Evolutionary conservation across 2,329 filamentous ascomycete genomes (phyloP).

Genomic region (Colletotrichum sidae): DNA sequence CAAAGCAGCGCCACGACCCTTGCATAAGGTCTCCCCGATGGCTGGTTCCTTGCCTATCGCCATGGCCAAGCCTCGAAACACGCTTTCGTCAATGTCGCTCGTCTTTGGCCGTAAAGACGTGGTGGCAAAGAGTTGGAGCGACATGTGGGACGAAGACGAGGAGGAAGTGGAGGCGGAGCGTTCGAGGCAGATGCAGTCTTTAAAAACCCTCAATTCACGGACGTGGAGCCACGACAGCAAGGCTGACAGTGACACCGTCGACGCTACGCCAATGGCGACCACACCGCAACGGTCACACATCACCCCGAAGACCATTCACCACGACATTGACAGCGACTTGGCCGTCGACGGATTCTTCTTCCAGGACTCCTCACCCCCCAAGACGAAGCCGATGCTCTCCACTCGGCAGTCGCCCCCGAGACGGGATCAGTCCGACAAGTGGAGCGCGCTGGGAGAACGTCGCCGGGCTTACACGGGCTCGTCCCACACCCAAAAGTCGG

Average conservation of each 20-base stretch:
- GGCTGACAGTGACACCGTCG: conserved; percentile 56
- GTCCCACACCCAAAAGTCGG: conserved; percentile 62
- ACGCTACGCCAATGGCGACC: conserved; percentile 50
- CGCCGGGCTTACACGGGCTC: conserved; percentile 74
- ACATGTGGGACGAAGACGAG: conserved; percentile 93
- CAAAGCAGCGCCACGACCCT: conserved; percentile 55
- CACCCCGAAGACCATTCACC: conserved; percentile 44
- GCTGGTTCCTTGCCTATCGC: conserved; percentile 82
- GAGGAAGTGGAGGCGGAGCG: conserved; percentile 80
- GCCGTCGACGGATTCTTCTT: conserved; percentile 80
- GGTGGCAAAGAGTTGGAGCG: conserved; percentile 99
- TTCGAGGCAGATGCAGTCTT: conserved; percentile 66
- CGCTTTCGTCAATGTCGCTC: conserved; percentile 77
- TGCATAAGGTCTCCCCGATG: conserved; percentile 67
- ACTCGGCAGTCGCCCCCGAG: conserved; percentile 74
- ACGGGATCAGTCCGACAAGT: conserved; percentile 79
- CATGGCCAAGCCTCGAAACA: conserved; percentile 79
- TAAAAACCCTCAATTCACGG: conserved; percentile 77
- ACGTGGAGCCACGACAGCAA: conserved; percentile 84
- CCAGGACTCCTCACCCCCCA: conserved; percentile 68
- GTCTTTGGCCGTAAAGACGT: conserved; percentile 83
- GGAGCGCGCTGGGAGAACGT: conserved; percentile 87
- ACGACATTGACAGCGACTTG: conserved; percentile 72
- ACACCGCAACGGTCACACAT: conserved; percentile 53
- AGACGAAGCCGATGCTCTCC: conserved; percentile 16